Conservation (phyloP, 1,139 yeast species). For the Geotrichum cucujoidarum region DNA sequence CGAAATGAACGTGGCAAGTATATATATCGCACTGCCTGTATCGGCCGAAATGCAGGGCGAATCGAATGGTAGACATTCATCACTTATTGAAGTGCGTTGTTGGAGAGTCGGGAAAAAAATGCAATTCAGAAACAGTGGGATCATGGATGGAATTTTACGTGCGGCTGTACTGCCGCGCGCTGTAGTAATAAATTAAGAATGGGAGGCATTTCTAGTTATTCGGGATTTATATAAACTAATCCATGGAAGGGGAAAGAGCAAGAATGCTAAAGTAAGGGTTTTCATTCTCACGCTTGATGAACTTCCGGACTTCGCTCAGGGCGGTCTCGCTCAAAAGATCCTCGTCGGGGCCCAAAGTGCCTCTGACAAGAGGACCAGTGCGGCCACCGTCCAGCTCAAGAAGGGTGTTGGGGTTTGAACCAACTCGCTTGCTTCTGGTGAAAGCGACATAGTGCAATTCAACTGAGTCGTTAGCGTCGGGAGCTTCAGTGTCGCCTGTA, state of each 20-base stretch:
- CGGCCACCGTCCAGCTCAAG: constrained; percentile 90
- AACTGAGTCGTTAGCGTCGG: constrained; percentile 55
- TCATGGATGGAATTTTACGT: no score
- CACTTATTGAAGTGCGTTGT: no score
- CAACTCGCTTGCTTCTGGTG: constrained; percentile 43
- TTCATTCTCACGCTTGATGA: constrained; percentile 45
- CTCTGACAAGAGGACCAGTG: constrained; percentile 67
- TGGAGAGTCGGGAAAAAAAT: no score
- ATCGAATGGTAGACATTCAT: no score
- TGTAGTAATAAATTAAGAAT: no score
- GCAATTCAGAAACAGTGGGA: no score
- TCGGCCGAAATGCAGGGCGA: no score
- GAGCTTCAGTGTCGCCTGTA: constrained; percentile 77
- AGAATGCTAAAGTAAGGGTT: constrained; percentile 35
- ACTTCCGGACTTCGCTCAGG: constrained; percentile 54
- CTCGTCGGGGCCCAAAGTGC: constrained; percentile 42
- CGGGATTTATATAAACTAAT: no score
- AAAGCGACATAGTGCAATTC: constrained; percentile 77
- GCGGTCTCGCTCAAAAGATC: constrained; percentile 53
- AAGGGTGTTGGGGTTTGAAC: constrained; percentile 46
- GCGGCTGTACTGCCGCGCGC: no score
- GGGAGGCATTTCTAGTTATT: no score
- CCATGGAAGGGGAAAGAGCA: constrained; percentile 31
- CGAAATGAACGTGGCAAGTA: no score
- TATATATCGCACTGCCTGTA: no score